Conservation (phyloP, 257 asterid species). For the Gentiana dahurica region DNA sequence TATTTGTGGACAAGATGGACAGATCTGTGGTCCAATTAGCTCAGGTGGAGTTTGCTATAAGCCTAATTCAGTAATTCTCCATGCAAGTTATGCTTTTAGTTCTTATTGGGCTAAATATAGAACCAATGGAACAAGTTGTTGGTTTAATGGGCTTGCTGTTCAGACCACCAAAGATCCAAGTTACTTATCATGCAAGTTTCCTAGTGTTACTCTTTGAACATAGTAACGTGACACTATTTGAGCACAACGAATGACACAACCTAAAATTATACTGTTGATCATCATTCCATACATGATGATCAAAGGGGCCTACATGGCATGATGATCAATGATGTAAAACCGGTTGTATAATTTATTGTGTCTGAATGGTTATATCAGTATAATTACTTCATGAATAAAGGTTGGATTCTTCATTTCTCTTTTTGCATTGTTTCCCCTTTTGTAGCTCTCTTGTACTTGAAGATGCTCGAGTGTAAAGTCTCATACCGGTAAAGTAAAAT, state of each 20-base stretch:
- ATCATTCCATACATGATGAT: too few relatives aligned
- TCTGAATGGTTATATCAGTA: too few relatives aligned
- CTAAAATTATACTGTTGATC: not conserved
- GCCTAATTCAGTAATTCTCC: conserved; percentile 37
- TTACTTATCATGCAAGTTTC: conserved; percentile 12
- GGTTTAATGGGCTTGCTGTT: conserved; percentile 25
- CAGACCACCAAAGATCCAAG: conserved; percentile 25
- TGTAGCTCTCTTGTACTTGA: not conserved
- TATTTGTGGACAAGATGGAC: conserved; percentile 32
- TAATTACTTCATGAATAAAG: too few relatives aligned
- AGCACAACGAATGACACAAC: too few relatives aligned
- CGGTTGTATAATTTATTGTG: too few relatives aligned
- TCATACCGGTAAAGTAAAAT: too few relatives aligned
- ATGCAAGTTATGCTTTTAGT: conserved; percentile 72
- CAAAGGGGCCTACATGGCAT: too few relatives aligned
- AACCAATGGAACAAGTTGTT: conserved; percentile 12
- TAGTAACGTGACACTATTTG: too few relatives aligned
- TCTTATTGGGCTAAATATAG: conserved; percentile 53
- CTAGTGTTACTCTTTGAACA: conserved; percentile 5
- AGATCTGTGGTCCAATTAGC: conserved; percentile 38
- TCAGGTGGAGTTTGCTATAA: conserved; percentile 50
- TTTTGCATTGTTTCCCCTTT: too few relatives aligned
- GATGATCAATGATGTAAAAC: too few relatives aligned
- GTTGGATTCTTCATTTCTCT: too few relatives aligned
- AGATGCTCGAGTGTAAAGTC: not conserved